These are phyloP conservation scores for Circinella minor DNA, from an alignment of 371 early-diverging fungal species.

Conservation along the genomic window DNA sequence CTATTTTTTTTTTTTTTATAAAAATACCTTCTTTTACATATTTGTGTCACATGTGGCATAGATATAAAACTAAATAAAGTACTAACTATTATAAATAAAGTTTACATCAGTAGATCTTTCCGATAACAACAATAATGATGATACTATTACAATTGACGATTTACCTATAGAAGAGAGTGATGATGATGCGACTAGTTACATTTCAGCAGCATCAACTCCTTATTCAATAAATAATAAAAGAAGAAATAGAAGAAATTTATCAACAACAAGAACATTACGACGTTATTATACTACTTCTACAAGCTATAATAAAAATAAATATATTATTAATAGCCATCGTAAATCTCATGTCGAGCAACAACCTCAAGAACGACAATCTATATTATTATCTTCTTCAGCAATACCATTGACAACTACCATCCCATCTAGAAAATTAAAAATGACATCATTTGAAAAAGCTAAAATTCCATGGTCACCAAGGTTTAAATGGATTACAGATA, in stretches of 20 bases:
- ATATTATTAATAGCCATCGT: no score
- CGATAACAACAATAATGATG: background rate
- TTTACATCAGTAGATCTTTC: background rate
- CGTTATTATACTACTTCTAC: background rate
- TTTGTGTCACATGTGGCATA: background rate
- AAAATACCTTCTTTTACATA: background rate
- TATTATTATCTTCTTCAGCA: no score
- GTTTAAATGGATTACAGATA: constrained; percentile 1
- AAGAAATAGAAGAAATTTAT: background rate
- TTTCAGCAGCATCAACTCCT: background rate
- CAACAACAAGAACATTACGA: background rate
- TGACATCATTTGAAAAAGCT: no score
- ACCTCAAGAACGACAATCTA: no score
- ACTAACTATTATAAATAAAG: background rate
- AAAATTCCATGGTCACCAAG: background rate
- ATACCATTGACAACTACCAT: no score
- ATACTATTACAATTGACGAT: background rate
- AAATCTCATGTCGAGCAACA: no score
- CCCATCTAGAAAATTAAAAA: no score
- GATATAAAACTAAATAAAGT: background rate
- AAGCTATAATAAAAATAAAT: background rate
- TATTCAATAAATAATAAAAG: background rate
- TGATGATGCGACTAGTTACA: constrained; percentile 1
- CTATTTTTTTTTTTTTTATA: background rate
- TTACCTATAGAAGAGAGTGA: background rate